Conservation (phyloP, 1,284 basidiomycete genomes). For the Amylostereum areolatum region DNA sequence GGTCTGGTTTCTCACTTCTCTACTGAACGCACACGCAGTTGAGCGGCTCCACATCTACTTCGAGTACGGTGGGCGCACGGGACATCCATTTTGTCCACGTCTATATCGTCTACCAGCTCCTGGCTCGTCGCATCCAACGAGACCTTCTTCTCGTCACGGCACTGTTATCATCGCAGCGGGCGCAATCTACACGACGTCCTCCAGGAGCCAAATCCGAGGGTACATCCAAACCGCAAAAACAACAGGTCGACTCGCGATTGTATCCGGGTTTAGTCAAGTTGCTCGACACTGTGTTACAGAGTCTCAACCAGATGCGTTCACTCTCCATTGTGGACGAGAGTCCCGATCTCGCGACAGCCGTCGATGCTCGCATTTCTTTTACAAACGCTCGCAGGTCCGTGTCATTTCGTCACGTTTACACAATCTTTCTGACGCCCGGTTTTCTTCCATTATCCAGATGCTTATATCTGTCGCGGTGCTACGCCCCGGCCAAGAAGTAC, state of each 20-base stretch:
- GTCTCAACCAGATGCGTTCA: constrained; percentile 74
- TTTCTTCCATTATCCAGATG: constrained; percentile 35
- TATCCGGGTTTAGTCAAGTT: constrained; percentile 85
- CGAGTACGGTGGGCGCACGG: constrained; percentile 40
- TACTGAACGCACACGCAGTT: constrained; percentile 25
- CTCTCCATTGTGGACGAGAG: constrained; percentile 85
- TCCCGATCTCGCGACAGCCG: constrained; percentile 69
- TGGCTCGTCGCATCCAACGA: constrained; percentile 81
- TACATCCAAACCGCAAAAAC: constrained; percentile 34
- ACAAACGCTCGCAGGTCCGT: constrained; percentile 69
- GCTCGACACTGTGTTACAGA: constrained; percentile 80
- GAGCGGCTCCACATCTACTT: constrained; percentile 31
- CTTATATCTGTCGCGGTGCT: constrained; percentile 66
- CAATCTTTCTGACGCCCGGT: constrained; percentile 4
- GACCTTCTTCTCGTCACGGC: constrained; percentile 79
- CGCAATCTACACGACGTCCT: constrained; percentile 19
- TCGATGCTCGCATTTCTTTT: constrained; percentile 71
- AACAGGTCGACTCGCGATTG: constrained; percentile 57
- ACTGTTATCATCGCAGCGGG: constrained; percentile 40
- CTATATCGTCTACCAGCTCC: constrained; percentile 81
- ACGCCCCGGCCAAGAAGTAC: constrained; percentile 62
- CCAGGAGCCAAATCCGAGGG: constrained; percentile 20
- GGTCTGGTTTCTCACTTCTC: neutral
- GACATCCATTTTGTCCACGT: constrained; percentile 82
- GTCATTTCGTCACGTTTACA: neutral